A percentile compares a stretch with the other conserved stretches of the same genome.
These are phyloP conservation scores for Magnolia sinica DNA, from an alignment of 164 flowering plant species.

Conservation along the genomic window DNA sequence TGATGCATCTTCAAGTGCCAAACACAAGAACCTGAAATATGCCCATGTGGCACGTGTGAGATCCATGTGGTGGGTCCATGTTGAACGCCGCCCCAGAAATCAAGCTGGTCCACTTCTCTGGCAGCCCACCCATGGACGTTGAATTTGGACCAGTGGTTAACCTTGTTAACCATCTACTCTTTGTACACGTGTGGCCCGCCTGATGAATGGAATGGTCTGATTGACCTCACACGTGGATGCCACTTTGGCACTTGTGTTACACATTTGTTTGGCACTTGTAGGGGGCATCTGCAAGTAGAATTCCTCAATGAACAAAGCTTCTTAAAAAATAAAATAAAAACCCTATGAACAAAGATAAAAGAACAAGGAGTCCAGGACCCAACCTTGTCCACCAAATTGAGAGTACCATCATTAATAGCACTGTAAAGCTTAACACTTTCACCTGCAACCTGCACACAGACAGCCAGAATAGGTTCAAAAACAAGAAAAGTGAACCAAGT, in stretches of 20 bases:
- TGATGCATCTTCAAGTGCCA: neutral
- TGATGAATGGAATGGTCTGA: no score
- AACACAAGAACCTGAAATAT: neutral
- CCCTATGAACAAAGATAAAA: neutral
- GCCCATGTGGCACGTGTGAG: neutral
- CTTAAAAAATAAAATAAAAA: neutral
- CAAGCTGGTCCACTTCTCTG: neutral
- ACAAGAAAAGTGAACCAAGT: neutral
- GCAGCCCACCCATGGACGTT: neutral
- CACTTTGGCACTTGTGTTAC: neutral
- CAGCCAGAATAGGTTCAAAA: neutral
- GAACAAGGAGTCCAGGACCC: neutral
- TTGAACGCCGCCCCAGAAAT: no score
- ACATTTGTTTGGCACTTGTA: neutral
- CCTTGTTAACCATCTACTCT: neutral
- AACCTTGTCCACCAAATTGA: conserved; percentile 56
- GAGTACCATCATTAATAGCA: conserved; percentile 44
- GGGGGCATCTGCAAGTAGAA: neutral
- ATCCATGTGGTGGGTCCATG: no score
- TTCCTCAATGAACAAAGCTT: neutral
- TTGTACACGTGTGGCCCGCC: neutral
- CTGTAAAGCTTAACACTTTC: conserved; percentile 41
- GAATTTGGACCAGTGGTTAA: neutral
- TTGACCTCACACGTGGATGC: neutral
- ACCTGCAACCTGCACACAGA: conserved; percentile 35